Evolutionary conservation across 2,329 filamentous ascomycete genomes (phyloP), one percentile per base, ranked within the genome.

Genomic region (Aspergillus fumigatiaffinis): DNA sequence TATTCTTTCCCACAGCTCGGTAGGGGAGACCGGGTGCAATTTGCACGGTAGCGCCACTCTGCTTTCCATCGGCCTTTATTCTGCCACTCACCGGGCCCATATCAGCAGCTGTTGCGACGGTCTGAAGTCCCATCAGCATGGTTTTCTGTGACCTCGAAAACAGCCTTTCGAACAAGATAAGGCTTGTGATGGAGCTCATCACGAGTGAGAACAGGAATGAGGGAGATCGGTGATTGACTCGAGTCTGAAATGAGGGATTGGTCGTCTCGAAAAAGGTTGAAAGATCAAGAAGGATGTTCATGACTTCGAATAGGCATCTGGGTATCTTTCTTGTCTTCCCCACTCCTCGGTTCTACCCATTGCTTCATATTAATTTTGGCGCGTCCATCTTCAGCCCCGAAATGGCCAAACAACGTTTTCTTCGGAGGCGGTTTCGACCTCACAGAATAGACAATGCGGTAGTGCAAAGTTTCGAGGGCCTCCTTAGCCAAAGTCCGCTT

Each of bases 401-500:
- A 62, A 10, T 65, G 55, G 14, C 71, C 67, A 60, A 78, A 79
- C 14, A 73, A 56, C 1, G 66, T 81, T 57, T 77, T 79, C 66
- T 81, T 84, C 10, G 78, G 79, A 51, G 77, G 81, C 49, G 78
- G 80, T 63, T 82, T 83, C 10, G 89, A 89, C 51, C 91, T 82
- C 50, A 93, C 87, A 2, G 84, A 82, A 69, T 88, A 86, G 50
- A 86, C 76, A 14, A 97, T 78, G 55, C 92, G 84, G 66, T 89
- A 86, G 57, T 87, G 82, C n/a, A 96, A 76, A 56, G 86, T 82
- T 66, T 95, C 89, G 42, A 96, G 79, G 10, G 82, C 81, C 54
- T 86, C 86, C 73, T 96, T 96, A 12, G 89, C 86, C 67, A 95
- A 86, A 29, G 90, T 88, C 29, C 89, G 83, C 17, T 83, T 82